Evolutionary conservation across 2,329 filamentous ascomycete species (phyloP), one percentile per base, ranked within the genome.

Genomic region (Ophiognomonia clavigignenti-juglandacearum): DNA sequence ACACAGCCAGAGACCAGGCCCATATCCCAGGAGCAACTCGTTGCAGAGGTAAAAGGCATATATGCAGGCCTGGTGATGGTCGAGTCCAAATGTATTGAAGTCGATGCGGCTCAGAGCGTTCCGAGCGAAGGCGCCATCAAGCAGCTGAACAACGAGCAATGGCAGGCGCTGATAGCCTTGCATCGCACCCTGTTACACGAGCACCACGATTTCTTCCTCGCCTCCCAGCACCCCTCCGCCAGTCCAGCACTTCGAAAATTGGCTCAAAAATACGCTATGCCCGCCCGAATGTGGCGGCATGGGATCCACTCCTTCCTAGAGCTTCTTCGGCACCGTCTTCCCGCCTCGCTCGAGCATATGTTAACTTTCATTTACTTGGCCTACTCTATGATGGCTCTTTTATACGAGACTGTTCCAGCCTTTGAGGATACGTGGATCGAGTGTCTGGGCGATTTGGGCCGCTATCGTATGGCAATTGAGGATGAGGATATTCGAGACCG

Each of bases 351-450:
- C 1, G 91, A 96, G 41, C 86, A 95, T 46, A 96, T 97, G 90
- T 69, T 96, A 0, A 82, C 83, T 0, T 97, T 96, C 46, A 89
- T 97, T 1, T 95, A 95, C 53, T 66, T 92, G 14, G 85, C 90
- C 0, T 97, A 96, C 54, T 86, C 85, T 2, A 95, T 95, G 81
- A 88, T 96, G 78, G 85, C 88, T 0, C 65, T 96, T 0, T 66
- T 96, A 0, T 86, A 90, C 50, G 92, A 97, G 57, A 95, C 88
- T 0, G 88, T 96, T 0, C 83, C 86, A 0, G 74, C 78, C 0
- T 96, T 95, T 54, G 79, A 86, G 43, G 86, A 93, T 48, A 96
- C 88, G 0, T 97, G 92, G 92, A 88, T 95, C 8, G 92, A 96
- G 55, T 96, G 91, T 44, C 69, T 97, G 0, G 92, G 92, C 0